Percentiles rank a stretch among this genome's conserved stretches.
Conservation (phyloP, 148 eudicot species). For the Silene latifolia region DNA sequence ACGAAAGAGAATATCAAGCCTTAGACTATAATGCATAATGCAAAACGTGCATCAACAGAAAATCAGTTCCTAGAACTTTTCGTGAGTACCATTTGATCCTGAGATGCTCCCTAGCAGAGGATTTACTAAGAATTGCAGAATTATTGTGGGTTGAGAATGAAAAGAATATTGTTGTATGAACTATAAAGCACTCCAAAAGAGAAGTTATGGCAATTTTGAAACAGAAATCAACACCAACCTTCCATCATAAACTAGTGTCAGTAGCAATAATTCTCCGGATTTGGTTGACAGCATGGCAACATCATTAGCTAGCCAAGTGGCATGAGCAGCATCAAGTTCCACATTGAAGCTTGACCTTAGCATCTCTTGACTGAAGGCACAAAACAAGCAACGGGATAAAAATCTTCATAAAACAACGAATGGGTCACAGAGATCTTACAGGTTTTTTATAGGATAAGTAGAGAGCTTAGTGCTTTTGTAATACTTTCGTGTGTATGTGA, state of each 20-base stretch:
- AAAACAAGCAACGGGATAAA: background rate
- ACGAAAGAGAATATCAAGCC: background rate
- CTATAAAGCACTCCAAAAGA: background rate
- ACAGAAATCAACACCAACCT: slow-evolving; percentile 43
- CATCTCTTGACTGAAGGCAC: slow-evolving; percentile 69
- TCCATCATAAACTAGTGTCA: slow-evolving; percentile 94
- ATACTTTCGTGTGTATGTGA: background rate
- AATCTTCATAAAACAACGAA: background rate
- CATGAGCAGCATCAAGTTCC: slow-evolving; percentile 97
- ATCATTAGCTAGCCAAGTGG: slow-evolving; percentile 92
- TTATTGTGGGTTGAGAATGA: background rate
- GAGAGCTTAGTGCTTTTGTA: background rate
- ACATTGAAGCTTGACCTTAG: slow-evolving; percentile 68
- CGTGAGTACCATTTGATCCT: background rate
- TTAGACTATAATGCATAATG: background rate
- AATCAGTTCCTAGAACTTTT: background rate
- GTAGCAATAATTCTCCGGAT: slow-evolving; percentile 82
- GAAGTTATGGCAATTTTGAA: slow-evolving; percentile 6
- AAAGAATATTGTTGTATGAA: background rate
- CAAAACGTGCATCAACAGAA: background rate
- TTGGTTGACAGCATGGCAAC: slow-evolving; percentile 90
- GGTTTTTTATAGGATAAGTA: too few species aligned
- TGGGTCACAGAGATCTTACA: background rate
- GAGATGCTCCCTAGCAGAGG: background rate
- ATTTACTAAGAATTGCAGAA: background rate